Evolutionary conservation across 225 moss, liverwort and hornwort genomes (phyloP).

Genomic region (Sphagnum contortum): DNA sequence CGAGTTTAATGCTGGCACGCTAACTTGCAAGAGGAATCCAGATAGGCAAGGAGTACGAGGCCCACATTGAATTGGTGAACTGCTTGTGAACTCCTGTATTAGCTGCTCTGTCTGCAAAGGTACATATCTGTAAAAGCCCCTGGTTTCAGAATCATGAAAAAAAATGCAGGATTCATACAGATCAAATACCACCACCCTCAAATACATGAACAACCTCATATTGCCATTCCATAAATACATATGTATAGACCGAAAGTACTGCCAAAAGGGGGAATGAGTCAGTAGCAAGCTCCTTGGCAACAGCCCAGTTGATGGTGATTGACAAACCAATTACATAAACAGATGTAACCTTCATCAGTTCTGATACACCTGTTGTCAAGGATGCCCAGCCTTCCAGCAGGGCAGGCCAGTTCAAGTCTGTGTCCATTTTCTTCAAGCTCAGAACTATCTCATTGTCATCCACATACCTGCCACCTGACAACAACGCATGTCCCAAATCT

Average conservation of each 20-base stretch:
- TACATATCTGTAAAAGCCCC: conserved; percentile 45
- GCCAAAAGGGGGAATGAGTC: not conserved
- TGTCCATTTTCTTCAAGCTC: conserved; percentile 79
- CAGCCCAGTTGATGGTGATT: conserved; percentile 74
- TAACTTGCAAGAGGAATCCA: no score
- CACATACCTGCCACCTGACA: conserved; percentile 73
- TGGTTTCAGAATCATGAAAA: no score
- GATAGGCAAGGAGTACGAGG: no score
- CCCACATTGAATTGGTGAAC: conserved; percentile 15
- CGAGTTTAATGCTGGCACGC: no score
- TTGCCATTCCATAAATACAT: no score
- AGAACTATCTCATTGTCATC: conserved; percentile 72
- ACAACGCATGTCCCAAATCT: no score
- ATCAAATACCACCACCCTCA: no score
- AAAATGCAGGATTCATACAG: no score
- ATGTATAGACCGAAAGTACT: no score
- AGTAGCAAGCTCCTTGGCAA: conserved; percentile 69
- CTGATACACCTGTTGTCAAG: conserved; percentile 58
- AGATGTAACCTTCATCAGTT: conserved; percentile 77
- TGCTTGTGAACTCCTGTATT: conserved; percentile 52
- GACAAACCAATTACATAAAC: conserved; percentile 74
- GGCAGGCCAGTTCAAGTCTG: conserved; percentile 71
- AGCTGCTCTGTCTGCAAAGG: conserved; percentile 65
- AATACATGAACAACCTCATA: no score
- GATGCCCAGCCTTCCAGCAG: conserved; percentile 82